Evolutionary conservation across 257 asterid genomes (phyloP).

Genomic region (Gardenia jasminoides): DNA sequence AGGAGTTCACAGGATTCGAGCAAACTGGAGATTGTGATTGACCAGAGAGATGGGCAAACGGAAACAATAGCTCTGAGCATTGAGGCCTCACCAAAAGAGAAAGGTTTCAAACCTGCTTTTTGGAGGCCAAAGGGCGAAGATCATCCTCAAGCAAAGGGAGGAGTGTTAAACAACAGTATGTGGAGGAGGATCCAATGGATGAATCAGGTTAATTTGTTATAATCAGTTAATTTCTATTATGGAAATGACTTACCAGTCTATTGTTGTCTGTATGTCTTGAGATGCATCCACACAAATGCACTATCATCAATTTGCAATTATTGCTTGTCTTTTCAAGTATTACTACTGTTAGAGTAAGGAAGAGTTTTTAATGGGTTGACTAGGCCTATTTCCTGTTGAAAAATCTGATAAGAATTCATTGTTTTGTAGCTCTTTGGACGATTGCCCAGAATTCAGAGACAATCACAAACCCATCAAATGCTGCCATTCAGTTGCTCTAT

Average conservation of each 20-base stretch:
- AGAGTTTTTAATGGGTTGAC: neutral
- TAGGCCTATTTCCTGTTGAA: slow-evolving; percentile 14
- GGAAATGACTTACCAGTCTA: neutral
- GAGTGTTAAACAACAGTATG: slow-evolving; percentile 24
- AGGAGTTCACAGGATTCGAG: slow-evolving; percentile 34
- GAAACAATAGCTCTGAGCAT: slow-evolving; percentile 21
- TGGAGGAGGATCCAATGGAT: slow-evolving; percentile 47
- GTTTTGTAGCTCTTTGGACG: slow-evolving; percentile 56
- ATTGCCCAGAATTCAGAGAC: slow-evolving; percentile 51
- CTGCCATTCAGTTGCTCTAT: slow-evolving; percentile 47
- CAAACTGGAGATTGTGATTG: slow-evolving; percentile 61
- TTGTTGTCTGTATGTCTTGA: neutral
- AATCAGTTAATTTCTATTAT: neutral
- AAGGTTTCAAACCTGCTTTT: slow-evolving; percentile 47
- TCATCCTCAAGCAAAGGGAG: slow-evolving; percentile 36
- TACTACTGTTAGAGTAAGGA: neutral
- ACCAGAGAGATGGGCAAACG: slow-evolving; percentile 32
- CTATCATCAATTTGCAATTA: slow-evolving; percentile 14
- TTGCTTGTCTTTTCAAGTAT: neutral
- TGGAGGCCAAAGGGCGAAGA: slow-evolving; percentile 40
- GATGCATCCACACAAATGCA: neutral
- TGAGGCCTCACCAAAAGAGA: slow-evolving; percentile 64
- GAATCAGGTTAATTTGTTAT: slow-evolving; percentile 46
- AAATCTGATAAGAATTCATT: slow-evolving; percentile 11
- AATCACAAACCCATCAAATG: slow-evolving; percentile 34